These are phyloP conservation scores for Cymbopogon flexuosus DNA, from an alignment of 202 grass and related monocot genomes.

Conservation along the genomic window DNA sequence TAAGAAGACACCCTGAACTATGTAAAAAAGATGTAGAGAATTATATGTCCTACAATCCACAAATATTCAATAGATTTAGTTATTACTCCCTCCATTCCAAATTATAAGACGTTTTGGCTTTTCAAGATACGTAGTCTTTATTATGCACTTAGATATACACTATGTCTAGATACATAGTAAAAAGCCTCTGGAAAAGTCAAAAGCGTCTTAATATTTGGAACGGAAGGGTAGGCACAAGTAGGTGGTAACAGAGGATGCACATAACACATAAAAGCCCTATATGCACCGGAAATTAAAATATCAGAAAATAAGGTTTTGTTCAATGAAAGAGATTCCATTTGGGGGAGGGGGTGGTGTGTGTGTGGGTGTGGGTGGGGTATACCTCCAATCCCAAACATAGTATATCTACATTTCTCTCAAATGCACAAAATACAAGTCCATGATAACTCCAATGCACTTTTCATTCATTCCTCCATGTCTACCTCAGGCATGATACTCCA, in stretches of 20 bases:
- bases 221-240: neutral
- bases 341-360: too few relatives aligned
- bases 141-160: neutral
- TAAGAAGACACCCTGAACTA: neutral
- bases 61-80: neutral
- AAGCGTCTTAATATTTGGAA: neutral
- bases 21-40: neutral
- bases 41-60: neutral
- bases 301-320: neutral
- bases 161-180: neutral
- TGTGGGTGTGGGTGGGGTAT: too few relatives aligned
- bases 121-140: neutral
- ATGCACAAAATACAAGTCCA: neutral
- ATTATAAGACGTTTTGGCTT: neutral
- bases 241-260: neutral
- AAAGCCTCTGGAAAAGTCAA: neutral
- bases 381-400: neutral
- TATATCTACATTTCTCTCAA: neutral
- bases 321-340: neutral
- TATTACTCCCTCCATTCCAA: neutral
- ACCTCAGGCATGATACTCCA: neutral
- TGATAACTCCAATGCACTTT: neutral
- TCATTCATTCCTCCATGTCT: neutral
- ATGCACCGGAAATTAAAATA: neutral
- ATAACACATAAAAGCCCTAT: neutral